Base-by-base conservation (phyloP, 306 rosid genomes). In the Hippophae rhamnoides region DNA sequence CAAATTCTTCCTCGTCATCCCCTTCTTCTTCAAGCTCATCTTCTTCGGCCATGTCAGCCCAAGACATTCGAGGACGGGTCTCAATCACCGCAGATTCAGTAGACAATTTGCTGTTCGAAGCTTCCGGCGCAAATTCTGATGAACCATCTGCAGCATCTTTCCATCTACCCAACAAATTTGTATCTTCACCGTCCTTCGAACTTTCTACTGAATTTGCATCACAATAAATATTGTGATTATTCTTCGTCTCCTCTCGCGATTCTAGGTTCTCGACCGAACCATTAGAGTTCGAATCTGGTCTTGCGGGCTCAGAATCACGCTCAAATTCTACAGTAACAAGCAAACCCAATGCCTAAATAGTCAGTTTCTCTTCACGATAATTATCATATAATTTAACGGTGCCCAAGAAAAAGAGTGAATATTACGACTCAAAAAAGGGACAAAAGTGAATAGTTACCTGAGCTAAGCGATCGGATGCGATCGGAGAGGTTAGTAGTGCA, bases 21-120 rank as follows among this genome's bases (percentile, higher is more conserved):
- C 72, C 83, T 48, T 82, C 96, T 31, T 56, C 81, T 64, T 65
- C 89, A 10, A 88, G 81, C 68, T 88, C 98, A 27, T 92, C 95
- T 64, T 92, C 98, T 60, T 85, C 95, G 3, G 82, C 95, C 95
- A 93, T 93, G 67, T 93, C 99, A 4, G 99, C 99, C 99, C 99
- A 93, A n/a, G 89, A 89, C 79, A 78, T 69, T 7, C 86, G 79
- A 43, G 64, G 64, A 46, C 38, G 72, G n/a, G 77, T 56, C 74
- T 54, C 82, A 14, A 68, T 11, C 9, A 56, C 9, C 31, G 49
- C 61, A 5, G 80, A 62, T 27, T 66, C 77, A 11, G 58, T 14
- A 7, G 38, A 42, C 25, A 31, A 52, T 9, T 52, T 71, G n/a
- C 75, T 61, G 0, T 60, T 63, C 31, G 81, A 68, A 57, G 70